Percentiles rank a stretch among this genome's conserved stretches.
Conservation (phyloP, 164 flowering plant genomes). For the Tetrastigma voinierianum region DNA sequence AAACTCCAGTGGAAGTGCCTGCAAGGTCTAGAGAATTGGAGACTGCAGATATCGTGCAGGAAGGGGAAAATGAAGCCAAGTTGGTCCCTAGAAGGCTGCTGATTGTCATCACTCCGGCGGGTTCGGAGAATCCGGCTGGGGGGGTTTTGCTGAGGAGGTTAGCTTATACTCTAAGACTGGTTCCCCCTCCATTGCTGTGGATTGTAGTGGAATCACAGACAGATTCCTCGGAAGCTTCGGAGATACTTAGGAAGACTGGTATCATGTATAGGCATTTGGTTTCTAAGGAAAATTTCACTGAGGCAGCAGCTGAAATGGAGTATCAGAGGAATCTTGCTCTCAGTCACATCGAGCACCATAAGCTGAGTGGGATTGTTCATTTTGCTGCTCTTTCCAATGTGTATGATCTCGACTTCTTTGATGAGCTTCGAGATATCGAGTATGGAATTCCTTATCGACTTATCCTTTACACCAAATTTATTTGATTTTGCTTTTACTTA, state of each 20-base stretch:
- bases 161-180: conserved; percentile 61
- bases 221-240: conserved; percentile 48
- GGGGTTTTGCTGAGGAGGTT: conserved; percentile 50
- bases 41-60: conserved; percentile 5
- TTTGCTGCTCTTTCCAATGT: conserved; percentile 68
- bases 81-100: conserved; percentile 38
- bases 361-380: conserved; percentile 82
- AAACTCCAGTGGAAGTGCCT: conserved; percentile 21
- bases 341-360: conserved; percentile 82
- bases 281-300: conserved; percentile 66
- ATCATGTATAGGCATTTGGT: conserved; percentile 93
- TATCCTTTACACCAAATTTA: no score
- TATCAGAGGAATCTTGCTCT: conserved; percentile 80
- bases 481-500: not conserved
- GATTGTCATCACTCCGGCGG: conserved; percentile 65
- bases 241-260: conserved; percentile 66
- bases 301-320: conserved; percentile 50
- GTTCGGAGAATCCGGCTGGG: conserved; percentile 26
- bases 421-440: conserved; percentile 72
- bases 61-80: not conserved
- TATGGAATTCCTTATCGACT: conserved; percentile 29
- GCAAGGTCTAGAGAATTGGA: conserved; percentile 9
- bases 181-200: conserved; percentile 78
- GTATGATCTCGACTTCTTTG: conserved; percentile 77
- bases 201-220: conserved; percentile 61